Evolutionary conservation across 768 basidiomycete species (phyloP), one percentile per base, ranked within the genome.

Genomic region (Fomitopsis pulvina): DNA sequence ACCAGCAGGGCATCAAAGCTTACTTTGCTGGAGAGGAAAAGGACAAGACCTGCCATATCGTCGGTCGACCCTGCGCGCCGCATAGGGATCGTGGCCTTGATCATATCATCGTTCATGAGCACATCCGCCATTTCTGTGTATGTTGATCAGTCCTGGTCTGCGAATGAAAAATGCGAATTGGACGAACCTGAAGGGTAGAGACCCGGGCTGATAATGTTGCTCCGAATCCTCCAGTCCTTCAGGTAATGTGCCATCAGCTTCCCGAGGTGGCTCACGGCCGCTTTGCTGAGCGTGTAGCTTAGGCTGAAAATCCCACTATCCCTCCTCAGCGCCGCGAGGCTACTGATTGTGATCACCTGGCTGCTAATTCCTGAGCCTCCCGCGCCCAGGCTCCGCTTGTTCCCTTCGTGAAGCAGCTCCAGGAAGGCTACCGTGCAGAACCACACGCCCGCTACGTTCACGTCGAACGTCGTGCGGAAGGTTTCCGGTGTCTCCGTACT

Each of bases 371-470:
- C 62, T n/a, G 49, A 39, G 22, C 22, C 41, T n/a, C 49, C 44
- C 11, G 25, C 28, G 22, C 22, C 46, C 52, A 53, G 53, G 16
- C 51, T 48, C 25, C 47, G 48, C 41, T 56, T 48, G 60, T 89
- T 89, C 14, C 87, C 89, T 55, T 80, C 78, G 59, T 86, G 78
- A n/a, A 92, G 70, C 12, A 92, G 71, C 53, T 88, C 89, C 54
- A 92, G 75, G 68, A 92, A 91, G 7, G 87, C 88, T 30, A 90
- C 76, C 3, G 88, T 83, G 26, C 79, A 80, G 69, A 85, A 89
- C 65, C 87, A 90, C 27, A 78, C 74, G 2, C 81, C 79, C 1
- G 83, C 83, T 47, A 82, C 79, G 59, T 89, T 87, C 25, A 83
- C 80, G 47, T 78, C 71, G 61, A 88, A 87, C 16, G 79, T 75